Base-by-base conservation (phyloP, 2,329 filamentous ascomycete genomes). In the Akanthomyces uredinophilus region DNA sequence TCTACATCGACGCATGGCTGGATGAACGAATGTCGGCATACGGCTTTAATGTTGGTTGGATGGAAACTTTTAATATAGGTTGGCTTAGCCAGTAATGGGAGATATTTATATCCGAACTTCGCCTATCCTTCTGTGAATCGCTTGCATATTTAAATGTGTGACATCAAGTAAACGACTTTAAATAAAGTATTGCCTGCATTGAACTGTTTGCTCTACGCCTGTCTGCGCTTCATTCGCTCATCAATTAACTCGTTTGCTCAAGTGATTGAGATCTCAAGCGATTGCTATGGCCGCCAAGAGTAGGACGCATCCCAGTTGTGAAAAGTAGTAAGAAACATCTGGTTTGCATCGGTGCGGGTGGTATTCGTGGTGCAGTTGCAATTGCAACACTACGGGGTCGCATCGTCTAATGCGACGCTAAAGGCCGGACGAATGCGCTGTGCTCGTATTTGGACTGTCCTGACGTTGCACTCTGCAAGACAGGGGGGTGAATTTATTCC, bases 61-160 rank as follows among this genome's bases (percentile, higher is more conserved):
- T 29, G 60, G 44, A 51, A 62, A 51, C 32, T 61, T 61, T 61
- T 62, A 62, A 54, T 59, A 41, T 58, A 58, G 37, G 39, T 59
- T 59, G 54, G 61, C 54, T 59, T 58, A 58, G 54, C 49, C 43
- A 52, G 47, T 58, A 62, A 58, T 62, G 54, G 50, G 53, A 56
- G 53, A 62, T 44, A 13, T 14, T 60, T 27, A 27, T 43, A 35
- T 11, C 16, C 27, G 18, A 43, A 24, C 11, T 20, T 14, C 43
- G 22, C 11, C 29, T 37, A 29, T 20, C 29, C n/a, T n/a, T 6
- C 10, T 49, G 37, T 29, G 22, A 49, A 49, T 29, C 13, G 4
- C 2, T 29, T 24, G 37, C 16, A 39, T 10, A 35, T 8, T 35
- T 35, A 2, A 11, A 11, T 35, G 7, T 10, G 32, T 11, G 10